Evolutionary conservation across 2,329 filamentous ascomycete species (phyloP).

Genomic region (Penicillium sclerotigenum): DNA sequence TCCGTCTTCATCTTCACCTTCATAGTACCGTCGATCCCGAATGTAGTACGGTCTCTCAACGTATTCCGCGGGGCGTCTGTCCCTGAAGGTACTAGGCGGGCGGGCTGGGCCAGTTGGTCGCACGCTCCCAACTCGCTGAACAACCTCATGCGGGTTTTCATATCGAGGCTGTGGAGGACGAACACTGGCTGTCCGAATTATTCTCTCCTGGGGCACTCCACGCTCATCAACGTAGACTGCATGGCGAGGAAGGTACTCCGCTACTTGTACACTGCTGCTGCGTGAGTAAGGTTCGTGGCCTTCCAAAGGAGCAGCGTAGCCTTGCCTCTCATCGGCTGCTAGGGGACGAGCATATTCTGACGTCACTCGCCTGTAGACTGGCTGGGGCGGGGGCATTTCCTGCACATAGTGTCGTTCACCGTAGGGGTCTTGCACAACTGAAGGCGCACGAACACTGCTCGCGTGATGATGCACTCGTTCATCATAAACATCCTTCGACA

Average conservation of each 20-base stretch:
- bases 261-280: slow-evolving; percentile 41
- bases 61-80: slow-evolving; percentile 51
- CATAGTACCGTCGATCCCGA: slow-evolving; percentile 39
- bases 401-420: slow-evolving; percentile 41
- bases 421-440: slow-evolving; percentile 44
- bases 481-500: slow-evolving; percentile 35
- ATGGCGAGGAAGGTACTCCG: slow-evolving; percentile 40
- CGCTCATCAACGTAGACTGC: slow-evolving; percentile 62
- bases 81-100: slow-evolving; percentile 44
- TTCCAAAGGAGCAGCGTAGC: slow-evolving; percentile 33
- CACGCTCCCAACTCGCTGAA: slow-evolving; percentile 43
- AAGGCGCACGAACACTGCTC: slow-evolving; percentile 40
- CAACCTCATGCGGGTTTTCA: slow-evolving; percentile 40
- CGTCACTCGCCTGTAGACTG: slow-evolving; percentile 40
- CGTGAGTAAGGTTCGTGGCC: slow-evolving; percentile 37
- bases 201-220: slow-evolving; percentile 55
- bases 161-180: slow-evolving; percentile 52
- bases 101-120: slow-evolving; percentile 38
- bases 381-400: slow-evolving; percentile 45
- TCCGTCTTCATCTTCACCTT: slow-evolving; percentile 34
- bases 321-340: slow-evolving; percentile 28
- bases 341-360: slow-evolving; percentile 35
- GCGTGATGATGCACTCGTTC: slow-evolving; percentile 31
- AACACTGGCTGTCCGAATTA: slow-evolving; percentile 56
- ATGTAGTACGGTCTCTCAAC: slow-evolving; percentile 42